Base-by-base conservation (phyloP, 129 eudicot genomes). In the Lonicera japonica region DNA sequence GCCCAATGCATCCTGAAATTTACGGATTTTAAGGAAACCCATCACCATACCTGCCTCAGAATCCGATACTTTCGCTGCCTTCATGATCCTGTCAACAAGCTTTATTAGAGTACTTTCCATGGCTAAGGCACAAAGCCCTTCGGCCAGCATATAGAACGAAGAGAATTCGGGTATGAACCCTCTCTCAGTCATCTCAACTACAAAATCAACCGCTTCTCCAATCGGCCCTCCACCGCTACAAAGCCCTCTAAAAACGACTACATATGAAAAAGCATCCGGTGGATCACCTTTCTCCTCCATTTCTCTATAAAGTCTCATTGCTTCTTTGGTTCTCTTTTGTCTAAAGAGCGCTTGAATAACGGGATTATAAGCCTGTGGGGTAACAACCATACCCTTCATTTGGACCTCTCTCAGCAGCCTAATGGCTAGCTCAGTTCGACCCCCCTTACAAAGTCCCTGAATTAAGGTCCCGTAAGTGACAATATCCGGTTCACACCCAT, bases 191-290 rank as follows among this genome's bases (percentile, higher is more conserved):
- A 88, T 85, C 79, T 92, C 99, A 47, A 69, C 59, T 3, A 81
- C 64, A 63, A 92, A 88, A 75, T 88, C 95, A 16, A 92, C 89
- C 38, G 99, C 99, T 66, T 88, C 96, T 14, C 82, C 77, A 15
- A 92, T 88, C 12, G 91, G 92, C 45, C 99, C 96, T 22, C 99
- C 96, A 56, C 95, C 84, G 11, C 86, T 80, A 72, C 96, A 92
- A 47, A 92, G 83, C 77, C 96, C 99, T 52, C 86, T 78, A 2
- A 87, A 83, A 21, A 80, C 99, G 54, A 79, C 82, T 70, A 70
- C 74, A 65, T 92, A 82, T 7, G 95, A 85, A 12, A 82, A 65
- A 60, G 84, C 88, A 78, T 92, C 96, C 20, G 95, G 96, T 25
- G 86, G 77, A 63, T 81, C 81, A 20, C 84, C 50, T 75, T 80